Base-by-base conservation (phyloP, 768 basidiomycete species). In the Suillus bovinus region DNA sequence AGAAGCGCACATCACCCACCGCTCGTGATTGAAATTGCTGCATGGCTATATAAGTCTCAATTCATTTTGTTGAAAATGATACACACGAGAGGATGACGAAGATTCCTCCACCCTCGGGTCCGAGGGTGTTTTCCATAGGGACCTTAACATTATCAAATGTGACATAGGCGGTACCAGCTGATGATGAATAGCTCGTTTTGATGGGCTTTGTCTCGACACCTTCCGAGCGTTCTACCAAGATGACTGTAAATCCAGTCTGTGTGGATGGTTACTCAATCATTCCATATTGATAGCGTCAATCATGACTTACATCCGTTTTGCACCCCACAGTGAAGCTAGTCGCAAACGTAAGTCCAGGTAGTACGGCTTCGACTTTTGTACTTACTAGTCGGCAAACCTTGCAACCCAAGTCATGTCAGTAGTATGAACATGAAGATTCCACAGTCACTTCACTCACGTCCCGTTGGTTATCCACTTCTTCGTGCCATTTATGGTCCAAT, bases 401-500 rank as follows among this genome's bases (percentile, higher is more conserved):
- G 53, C 11, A 27, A 41, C 13, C 42, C 54, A 60, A n/a, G 20
- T 33, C 11, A 36, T 31, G 29, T 47, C 58, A 63, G 59, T 52
- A 17, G n/a, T 16, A 41, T 39, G 20, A 50, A 44, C 5, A 22
- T 41, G 11, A 2, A 16, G 34, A 47, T 24, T 31, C 20, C 16
- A n/a, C 16, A 36, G 24, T 24, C 31, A 57, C 14, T 36, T 46
- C 27, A 74, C 76, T 74, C 63, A 84, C 78, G 81, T 84, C 74
- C 86, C 87, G 68, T 91, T 91, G n/a, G 89, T 90, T 67, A 91
- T 90, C 89, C 89, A 92, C 76, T 92, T 92, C 83, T 93, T 94
- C 29, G 84, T 86, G 2, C 83, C 94, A 66, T 90, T 93, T 67
- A 96, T 85, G 38, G 90, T 89, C 86, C 88, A 94, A 66, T 87